Evolutionary conservation across 2,329 filamentous ascomycete species (phyloP).

Genomic region (Exophiala mesophila): DNA sequence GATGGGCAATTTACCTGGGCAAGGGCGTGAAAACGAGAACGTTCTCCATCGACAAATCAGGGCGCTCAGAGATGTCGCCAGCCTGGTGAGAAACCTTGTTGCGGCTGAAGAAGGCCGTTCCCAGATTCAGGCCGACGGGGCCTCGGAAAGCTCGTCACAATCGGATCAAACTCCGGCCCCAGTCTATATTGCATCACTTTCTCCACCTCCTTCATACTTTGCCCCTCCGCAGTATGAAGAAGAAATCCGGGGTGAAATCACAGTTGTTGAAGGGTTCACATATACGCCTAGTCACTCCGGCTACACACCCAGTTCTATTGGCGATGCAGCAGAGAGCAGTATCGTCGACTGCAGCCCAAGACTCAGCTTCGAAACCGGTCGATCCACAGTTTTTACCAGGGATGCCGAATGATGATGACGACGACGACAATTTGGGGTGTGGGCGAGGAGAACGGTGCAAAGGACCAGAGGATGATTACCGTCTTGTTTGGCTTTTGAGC

Average conservation of each 20-base stretch:
- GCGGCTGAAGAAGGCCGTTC: slow-evolving; percentile 35
- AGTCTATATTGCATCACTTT: slow-evolving; percentile 20
- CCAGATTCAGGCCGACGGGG: slow-evolving; percentile 3
- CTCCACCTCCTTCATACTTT: slow-evolving; percentile 26
- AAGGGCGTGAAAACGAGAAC: slow-evolving; percentile 43
- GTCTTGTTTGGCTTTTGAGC: too few species aligned
- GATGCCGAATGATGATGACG: too few species aligned
- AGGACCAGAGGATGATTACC: too few species aligned
- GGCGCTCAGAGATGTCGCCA: slow-evolving; percentile 48
- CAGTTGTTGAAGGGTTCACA: slow-evolving; percentile 41
- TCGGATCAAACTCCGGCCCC: slow-evolving; percentile 9
- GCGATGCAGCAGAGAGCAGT: slow-evolving; percentile 36
- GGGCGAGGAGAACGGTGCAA: too few species aligned
- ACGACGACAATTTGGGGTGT: too few species aligned
- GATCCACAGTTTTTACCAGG: slow-evolving; percentile 20
- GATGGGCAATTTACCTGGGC: slow-evolving; percentile 42
- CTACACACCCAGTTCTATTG: slow-evolving; percentile 25
- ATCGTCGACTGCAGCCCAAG: slow-evolving; percentile 38
- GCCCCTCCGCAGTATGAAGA: slow-evolving; percentile 39
- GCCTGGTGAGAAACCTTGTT: slow-evolving; percentile 48
- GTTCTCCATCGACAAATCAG: slow-evolving; percentile 47
- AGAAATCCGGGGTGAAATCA: slow-evolving; percentile 33
- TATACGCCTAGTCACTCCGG: slow-evolving; percentile 26
- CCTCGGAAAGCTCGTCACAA: slow-evolving; percentile 2
- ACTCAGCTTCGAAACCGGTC: slow-evolving; percentile 37